Percentiles rank a stretch among this genome's conserved stretches.
These are phyloP conservation scores for Wolfiporia cocos DNA, from an alignment of 1,284 basidiomycete species.

Conservation along the genomic window DNA sequence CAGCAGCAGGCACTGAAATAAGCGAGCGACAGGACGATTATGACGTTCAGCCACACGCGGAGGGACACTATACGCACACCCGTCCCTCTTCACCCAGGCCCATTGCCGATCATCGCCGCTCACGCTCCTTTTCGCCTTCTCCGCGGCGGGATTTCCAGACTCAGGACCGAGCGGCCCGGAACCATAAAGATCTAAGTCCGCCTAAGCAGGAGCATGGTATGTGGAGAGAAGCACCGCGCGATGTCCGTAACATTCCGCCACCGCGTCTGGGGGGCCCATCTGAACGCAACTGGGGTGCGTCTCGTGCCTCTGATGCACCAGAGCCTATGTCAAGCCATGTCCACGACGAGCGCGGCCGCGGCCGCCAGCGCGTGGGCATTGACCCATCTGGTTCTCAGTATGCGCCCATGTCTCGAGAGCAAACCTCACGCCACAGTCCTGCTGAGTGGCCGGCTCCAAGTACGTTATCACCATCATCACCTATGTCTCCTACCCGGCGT, in stretches of 20 bases:
- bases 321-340: conserved; percentile 17
- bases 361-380: conserved; percentile 3
- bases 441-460: conserved; percentile 51
- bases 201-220: conserved; percentile 11
- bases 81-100: conserved; percentile 12
- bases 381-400: conserved; percentile 5
- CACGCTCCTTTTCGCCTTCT: conserved; percentile 20
- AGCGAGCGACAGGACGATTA: conserved; percentile 11
- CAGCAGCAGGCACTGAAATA: conserved; percentile 16
- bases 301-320: conserved; percentile 11
- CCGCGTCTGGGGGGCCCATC: conserved; percentile 9
- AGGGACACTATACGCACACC: conserved; percentile 7
- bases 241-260: conserved; percentile 8
- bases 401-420: conserved; percentile 13
- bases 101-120: conserved; percentile 10
- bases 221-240: conserved; percentile 12
- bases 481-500: conserved; percentile 35
- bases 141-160: conserved; percentile 11
- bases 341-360: conserved; percentile 16
- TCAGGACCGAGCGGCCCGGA: conserved; percentile 9
- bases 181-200: conserved; percentile 17
- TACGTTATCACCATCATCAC: conserved; percentile 73
- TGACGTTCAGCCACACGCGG: conserved; percentile 7
- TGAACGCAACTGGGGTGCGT: conserved; percentile 15
- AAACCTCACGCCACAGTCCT: conserved; percentile 29